Evolutionary conservation across 495 filamentous ascomycete genomes (phyloP).

Genomic region (Aspergillus incahuasiensis): DNA sequence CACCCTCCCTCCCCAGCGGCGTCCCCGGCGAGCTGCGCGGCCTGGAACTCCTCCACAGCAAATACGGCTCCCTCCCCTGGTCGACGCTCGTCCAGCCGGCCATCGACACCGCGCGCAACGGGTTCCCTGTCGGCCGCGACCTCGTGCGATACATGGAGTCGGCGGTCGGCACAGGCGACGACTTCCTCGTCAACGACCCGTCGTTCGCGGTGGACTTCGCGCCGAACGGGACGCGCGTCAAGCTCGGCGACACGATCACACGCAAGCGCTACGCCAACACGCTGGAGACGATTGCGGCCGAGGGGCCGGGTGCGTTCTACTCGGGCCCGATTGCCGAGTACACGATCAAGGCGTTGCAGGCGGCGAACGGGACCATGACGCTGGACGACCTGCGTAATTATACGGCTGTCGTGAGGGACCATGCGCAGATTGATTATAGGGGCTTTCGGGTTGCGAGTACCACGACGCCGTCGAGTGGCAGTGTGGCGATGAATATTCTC

Average conservation of each 20-base stretch:
- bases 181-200: conserved; percentile 69
- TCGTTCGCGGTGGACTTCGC: conserved; percentile 85
- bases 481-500: conserved; percentile 65
- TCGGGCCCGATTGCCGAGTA: conserved; percentile 65
- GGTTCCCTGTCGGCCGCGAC: conserved; percentile 68
- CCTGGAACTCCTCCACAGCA: conserved; percentile 66
- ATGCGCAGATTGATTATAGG: conserved; percentile 65
- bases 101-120: conserved; percentile 66
- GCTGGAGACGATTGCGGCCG: conserved; percentile 64
- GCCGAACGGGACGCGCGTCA: conserved; percentile 66
- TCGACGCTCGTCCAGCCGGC: conserved; percentile 63
- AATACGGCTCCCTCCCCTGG: conserved; percentile 71
- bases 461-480: conserved; percentile 69
- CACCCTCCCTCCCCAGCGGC: conserved; percentile 49
- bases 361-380: conserved; percentile 74
- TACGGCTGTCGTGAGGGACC: conserved; percentile 53
- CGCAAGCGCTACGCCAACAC: conserved; percentile 74
- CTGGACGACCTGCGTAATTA: conserved; percentile 71
- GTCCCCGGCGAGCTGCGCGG: conserved; percentile 82
- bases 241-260: conserved; percentile 70
- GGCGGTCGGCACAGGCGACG: conserved; percentile 31
- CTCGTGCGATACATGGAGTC: conserved; percentile 62
- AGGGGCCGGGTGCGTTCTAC: conserved; percentile 74
- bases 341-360: conserved; percentile 61
- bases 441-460: conserved; percentile 63